Conservation (phyloP, 257 asterid species). For the Nicotiana sylvestris region DNA sequence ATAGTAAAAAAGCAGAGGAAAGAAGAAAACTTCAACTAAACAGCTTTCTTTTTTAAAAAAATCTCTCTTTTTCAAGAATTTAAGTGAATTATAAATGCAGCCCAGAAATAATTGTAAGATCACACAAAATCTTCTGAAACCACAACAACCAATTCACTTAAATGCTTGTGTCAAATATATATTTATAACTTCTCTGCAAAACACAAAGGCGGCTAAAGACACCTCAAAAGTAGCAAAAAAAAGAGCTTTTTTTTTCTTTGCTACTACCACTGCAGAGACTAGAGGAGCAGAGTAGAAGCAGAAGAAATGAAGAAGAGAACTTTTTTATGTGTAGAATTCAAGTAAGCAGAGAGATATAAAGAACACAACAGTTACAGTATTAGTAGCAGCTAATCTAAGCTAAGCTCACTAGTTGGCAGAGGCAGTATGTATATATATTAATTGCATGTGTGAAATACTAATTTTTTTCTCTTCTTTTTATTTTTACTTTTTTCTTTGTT, state of each 20-base stretch:
- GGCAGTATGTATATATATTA: conserved; percentile 7
- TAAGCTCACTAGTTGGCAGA: conserved; percentile 1
- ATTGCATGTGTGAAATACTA: conserved; percentile 12
- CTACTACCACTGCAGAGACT: neutral
- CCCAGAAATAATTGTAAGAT: conserved; percentile 8
- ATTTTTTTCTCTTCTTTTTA: neutral
- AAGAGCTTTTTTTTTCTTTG: neutral
- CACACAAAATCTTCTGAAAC: neutral
- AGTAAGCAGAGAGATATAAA: conserved; percentile 10
- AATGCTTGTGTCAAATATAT: conserved; percentile 15
- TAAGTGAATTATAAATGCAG: conserved; percentile 14
- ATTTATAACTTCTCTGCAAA: conserved; percentile 17
- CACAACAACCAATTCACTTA: conserved; percentile 8
- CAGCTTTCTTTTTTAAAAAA: neutral
- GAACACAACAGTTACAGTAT: neutral
- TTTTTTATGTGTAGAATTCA: neutral
- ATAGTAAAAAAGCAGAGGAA: neutral
- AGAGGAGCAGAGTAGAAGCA: neutral
- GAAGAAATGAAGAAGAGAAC: conserved; percentile 6
- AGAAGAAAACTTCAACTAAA: neutral
- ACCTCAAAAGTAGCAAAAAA: conserved; percentile 25
- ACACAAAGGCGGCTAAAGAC: conserved; percentile 34
- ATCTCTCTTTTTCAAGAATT: neutral
- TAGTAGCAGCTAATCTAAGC: conserved; percentile 11
- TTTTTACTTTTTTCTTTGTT: neutral